Evolutionary conservation across 345 rosid species (phyloP).

Genomic region (Clausena lansium): DNA sequence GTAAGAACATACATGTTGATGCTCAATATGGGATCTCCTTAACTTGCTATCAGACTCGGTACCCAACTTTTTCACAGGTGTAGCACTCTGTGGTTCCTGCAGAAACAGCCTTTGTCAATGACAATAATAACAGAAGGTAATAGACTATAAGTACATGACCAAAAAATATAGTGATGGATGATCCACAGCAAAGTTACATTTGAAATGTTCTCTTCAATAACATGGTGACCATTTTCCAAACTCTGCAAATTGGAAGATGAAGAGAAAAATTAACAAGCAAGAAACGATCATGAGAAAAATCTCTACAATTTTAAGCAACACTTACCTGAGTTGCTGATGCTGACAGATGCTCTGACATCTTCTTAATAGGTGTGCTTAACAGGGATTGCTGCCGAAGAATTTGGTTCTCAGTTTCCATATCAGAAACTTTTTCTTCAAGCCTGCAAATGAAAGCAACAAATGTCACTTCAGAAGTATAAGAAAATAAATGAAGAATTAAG

Average conservation of each 20-base stretch:
- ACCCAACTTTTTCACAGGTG: conserved; percentile 59
- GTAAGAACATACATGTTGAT: conserved; percentile 69
- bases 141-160: conserved; percentile 3
- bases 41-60: conserved; percentile 68
- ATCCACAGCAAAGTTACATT: conserved; percentile 44
- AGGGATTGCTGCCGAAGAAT: conserved; percentile 75
- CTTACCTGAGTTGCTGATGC: conserved; percentile 46
- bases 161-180: conserved; percentile 14
- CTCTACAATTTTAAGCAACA: conserved; percentile 16
- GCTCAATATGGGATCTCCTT: conserved; percentile 69
- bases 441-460: conserved; percentile 45
- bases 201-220: conserved; percentile 45
- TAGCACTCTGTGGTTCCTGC: conserved; percentile 69
- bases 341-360: conserved; percentile 56
- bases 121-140: conserved; percentile 5
- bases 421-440: conserved; percentile 82
- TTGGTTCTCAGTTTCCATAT: conserved; percentile 83
- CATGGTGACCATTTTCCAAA: conserved; percentile 81
- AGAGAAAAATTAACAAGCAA: conserved; percentile 14
- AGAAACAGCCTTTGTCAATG: conserved; percentile 17
- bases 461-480: neutral
- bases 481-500: neutral
- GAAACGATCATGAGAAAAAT: neutral
- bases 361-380: conserved; percentile 47
- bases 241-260: conserved; percentile 43